A percentile compares a stretch with the other conserved stretches of the same genome.
These are phyloP conservation scores for Jaminaea rosea DNA, from an alignment of 1,284 basidiomycete genomes.

Conservation along the genomic window DNA sequence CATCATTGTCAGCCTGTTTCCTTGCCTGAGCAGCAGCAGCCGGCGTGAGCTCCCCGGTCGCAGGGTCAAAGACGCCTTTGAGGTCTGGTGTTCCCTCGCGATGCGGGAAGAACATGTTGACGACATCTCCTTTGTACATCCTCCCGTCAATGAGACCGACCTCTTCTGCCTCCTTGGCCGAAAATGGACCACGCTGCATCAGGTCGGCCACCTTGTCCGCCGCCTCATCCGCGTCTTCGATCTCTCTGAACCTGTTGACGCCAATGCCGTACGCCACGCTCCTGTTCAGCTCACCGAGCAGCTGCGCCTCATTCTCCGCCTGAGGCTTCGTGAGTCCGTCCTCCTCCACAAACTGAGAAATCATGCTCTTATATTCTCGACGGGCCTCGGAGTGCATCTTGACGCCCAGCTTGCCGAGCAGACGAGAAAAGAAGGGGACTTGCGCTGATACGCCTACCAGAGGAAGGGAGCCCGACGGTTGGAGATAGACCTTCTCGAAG, in stretches of 20 bases:
- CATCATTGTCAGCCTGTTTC: slow-evolving; percentile 5
- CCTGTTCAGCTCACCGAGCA: slow-evolving; percentile 41
- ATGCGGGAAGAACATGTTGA: no score
- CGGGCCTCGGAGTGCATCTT: slow-evolving; percentile 48
- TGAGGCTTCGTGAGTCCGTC: slow-evolving; percentile 31
- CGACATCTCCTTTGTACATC: slow-evolving; percentile 45
- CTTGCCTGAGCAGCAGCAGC: slow-evolving; percentile 13
- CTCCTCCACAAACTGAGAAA: slow-evolving; percentile 27
- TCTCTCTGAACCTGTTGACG: slow-evolving; percentile 26
- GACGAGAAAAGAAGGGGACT: slow-evolving; percentile 38
- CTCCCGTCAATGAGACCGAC: slow-evolving; percentile 46
- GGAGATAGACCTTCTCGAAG: slow-evolving; percentile 50
- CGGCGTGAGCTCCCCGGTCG: slow-evolving; percentile 2
- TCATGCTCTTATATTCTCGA: slow-evolving; percentile 48
- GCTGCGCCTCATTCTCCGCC: slow-evolving; percentile 31
- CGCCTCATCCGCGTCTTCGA: slow-evolving; percentile 18
- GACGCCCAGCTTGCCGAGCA: slow-evolving; percentile 49
- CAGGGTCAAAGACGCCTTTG: slow-evolving; percentile 20
- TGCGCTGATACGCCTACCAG: slow-evolving; percentile 44
- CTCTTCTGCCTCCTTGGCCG: slow-evolving; percentile 42
- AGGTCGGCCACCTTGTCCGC: slow-evolving; percentile 39
- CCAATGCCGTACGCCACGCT: slow-evolving; percentile 30
- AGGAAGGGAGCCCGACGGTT: slow-evolving; percentile 48
- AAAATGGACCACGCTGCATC: slow-evolving; percentile 46
- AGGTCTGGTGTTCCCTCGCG: slow-evolving; percentile 17